Evolutionary conservation across 1,284 basidiomycete genomes (phyloP), one percentile per base, ranked within the genome.

Genomic region (Takashimella koratensis): DNA sequence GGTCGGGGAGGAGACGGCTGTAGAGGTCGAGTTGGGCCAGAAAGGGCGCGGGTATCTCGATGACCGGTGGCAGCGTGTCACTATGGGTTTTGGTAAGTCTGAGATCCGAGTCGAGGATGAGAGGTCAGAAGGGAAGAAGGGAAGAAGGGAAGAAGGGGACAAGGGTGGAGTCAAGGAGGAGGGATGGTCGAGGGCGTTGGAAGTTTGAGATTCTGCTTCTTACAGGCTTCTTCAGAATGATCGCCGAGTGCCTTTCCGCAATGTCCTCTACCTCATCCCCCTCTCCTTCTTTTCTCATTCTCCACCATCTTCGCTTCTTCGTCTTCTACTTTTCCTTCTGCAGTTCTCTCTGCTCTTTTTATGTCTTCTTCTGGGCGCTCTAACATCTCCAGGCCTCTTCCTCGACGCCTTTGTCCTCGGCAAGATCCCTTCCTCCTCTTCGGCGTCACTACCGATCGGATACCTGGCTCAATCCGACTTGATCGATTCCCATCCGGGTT

Each of bases 401-500:
- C 58, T 74, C 36, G 70, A 73, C 53, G 70, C 72, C 1, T 73
- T 74, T 56, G 66, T 74, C 10, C 60, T 73, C 24, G 25, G 49
- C 24, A 53, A 52, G 27, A 67, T 74, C 26, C 71, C 71, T 1
- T 64, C 65, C 20, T 52, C 65, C 1, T 47, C 56, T 19, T 56
- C 63, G 2, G 39, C 54, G 3, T 43, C 57, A 13, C 45, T 68
- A 5, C 71, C 73, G 3, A 58, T 57, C n/a, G 71, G 62, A 10
- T 74, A 74, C 53, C 63, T 74, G 6, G 73, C 73, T n/a, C 71
- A 74, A 54, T 62, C 64, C 5, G 68, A 70, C 27, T 45, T 73
- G 0, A 56, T 69, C 30, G 68, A 67, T 47, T 40, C 48, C 16
- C 45, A 57, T n/a, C 55, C 67, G 2, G 22, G 21, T 1, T 40